Evolutionary conservation across 2,329 filamentous ascomycete genomes (phyloP), one percentile per base, ranked within the genome.

Genomic region (Alternaria infectoria): DNA sequence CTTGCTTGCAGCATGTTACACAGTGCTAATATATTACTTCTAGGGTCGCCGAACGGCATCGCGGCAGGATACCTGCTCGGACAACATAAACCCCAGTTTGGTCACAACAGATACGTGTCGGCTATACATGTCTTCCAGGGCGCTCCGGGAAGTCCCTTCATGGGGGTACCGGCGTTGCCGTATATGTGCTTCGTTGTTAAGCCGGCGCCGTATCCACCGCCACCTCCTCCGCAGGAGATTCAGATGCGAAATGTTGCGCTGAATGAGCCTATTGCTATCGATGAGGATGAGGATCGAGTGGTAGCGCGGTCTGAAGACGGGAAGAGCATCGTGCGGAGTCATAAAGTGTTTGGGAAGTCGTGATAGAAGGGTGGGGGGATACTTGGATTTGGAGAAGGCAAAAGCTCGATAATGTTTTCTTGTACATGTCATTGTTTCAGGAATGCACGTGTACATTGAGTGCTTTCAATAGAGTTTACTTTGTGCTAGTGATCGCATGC

Each of bases 71-170:
- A 58, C 17, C 59, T 68, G 25, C 46, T 68, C 6, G 57, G 54
- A 2, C 65, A 68, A 26, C 65, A 68, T 26, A 68, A 68, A 28
- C 12, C n/a, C 12, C 59, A 68, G 30, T 43, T 68, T 8, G 65
- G 65, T 5, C 21, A 58, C 25, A 63, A 63, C 12, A 67, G 58
- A 28, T 61, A 59, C 8, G 47, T 68, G 4, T 25, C 43, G 10
- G 47, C 46, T 36, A 36, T 64, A 6, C 60, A 58, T 3, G 36
- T 66, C 2, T 68, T 64, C 11, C 19, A 46, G 1, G 44, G 57
- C 6, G 15, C 10, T 23, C 59, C 54, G 5, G 40, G 40, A 17
- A 54, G 43, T 7, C 40, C 65, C 5, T 11, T 65, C 4, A 65
- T 49, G 21, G 52, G 17, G 28, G 25, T 57, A 17, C n/a, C 6